Conservation (phyloP, 2,329 filamentous ascomycete species). For the Xylaria sp. region DNA sequence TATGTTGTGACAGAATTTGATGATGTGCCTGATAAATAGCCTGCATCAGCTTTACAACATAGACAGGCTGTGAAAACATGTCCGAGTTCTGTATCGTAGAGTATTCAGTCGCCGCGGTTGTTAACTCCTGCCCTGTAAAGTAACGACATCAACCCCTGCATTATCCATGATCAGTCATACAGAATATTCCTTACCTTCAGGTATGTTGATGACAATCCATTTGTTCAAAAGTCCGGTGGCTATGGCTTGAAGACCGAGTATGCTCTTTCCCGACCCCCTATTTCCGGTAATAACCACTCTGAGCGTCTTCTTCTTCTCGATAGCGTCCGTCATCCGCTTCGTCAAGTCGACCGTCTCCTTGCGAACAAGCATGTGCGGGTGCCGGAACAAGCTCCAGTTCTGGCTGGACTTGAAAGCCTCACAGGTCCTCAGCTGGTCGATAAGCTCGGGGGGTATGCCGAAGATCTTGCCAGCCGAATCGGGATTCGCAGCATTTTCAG, state of each 20-base stretch:
- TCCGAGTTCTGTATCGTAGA: conserved; percentile 69
- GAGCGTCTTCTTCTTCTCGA: conserved; percentile 63
- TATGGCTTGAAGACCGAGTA: conserved; percentile 85
- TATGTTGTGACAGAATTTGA: conserved; percentile 65
- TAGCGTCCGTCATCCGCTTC: conserved; percentile 68
- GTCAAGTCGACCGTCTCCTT: conserved; percentile 79
- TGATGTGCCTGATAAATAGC: conserved; percentile 79
- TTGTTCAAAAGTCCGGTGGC: conserved; percentile 81
- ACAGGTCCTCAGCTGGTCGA: conserved; percentile 83
- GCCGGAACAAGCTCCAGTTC: conserved; percentile 86
- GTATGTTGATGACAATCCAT: conserved; percentile 90
- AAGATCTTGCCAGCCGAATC: conserved; percentile 73
- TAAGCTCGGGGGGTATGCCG: conserved; percentile 72
- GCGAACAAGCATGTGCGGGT: conserved; percentile 81
- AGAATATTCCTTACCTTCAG: conserved; percentile 74
- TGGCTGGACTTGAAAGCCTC: conserved; percentile 93
- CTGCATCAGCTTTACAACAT: conserved; percentile 78
- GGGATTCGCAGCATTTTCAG: conserved; percentile 63
- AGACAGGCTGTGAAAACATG: conserved; percentile 81
- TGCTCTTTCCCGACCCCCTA: conserved; percentile 84
- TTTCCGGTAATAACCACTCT: conserved; percentile 78
- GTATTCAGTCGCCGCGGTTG: conserved; percentile 84
- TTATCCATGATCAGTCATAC: not conserved
- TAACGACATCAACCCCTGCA: not conserved
- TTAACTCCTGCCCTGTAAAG: conserved; percentile 75